A percentile compares a stretch with the other conserved stretches of the same genome.
Evolutionary conservation across 2,329 filamentous ascomycete species (phyloP).

Genomic region (Pseudogymnoascus pannorum): DNA sequence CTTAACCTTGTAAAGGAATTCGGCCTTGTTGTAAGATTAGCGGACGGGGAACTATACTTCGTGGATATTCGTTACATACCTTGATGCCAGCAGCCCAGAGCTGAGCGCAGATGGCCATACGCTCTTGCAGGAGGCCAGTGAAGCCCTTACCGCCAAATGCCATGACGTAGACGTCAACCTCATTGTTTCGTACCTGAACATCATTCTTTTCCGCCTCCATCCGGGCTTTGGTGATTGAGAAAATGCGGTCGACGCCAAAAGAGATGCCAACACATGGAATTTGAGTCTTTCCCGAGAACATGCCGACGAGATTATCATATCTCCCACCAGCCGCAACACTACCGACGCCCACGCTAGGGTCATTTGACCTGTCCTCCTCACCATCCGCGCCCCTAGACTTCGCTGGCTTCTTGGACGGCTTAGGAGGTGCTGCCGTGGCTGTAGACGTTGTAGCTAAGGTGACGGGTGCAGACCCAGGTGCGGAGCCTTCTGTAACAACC

Average conservation of each 20-base stretch:
- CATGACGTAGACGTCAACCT: slow-evolving; percentile 92
- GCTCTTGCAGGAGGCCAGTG: slow-evolving; percentile 70
- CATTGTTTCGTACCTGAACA: slow-evolving; percentile 54
- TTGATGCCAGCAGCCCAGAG: slow-evolving; percentile 88
- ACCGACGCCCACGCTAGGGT: slow-evolving; percentile 76
- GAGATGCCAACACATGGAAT: slow-evolving; percentile 90
- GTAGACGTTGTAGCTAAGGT: slow-evolving; percentile 29
- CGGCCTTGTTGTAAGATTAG: slow-evolving; percentile 44
- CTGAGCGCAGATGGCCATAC: slow-evolving; percentile 68
- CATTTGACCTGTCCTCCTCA: slow-evolving; percentile 62
- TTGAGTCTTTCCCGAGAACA: slow-evolving; percentile 80
- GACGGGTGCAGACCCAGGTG: slow-evolving; percentile 38
- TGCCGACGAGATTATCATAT: slow-evolving; percentile 88
- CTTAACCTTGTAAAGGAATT: slow-evolving; percentile 85
- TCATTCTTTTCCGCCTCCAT: slow-evolving; percentile 54
- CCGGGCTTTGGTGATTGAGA: slow-evolving; percentile 78
- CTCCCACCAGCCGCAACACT: slow-evolving; percentile 84
- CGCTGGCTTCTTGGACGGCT: slow-evolving; percentile 32
- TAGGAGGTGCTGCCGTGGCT: slow-evolving; percentile 32
- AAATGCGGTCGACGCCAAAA: slow-evolving; percentile 93
- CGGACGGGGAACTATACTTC: background rate
- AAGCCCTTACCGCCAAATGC: slow-evolving; percentile 85
- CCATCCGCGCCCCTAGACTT: slow-evolving; percentile 45
- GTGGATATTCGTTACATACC: slow-evolving; percentile 34
- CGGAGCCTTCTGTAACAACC: slow-evolving; percentile 72